These are phyloP conservation scores for Peniophora sp. DNA, from an alignment of 1,284 basidiomycete species.

Conservation along the genomic window DNA sequence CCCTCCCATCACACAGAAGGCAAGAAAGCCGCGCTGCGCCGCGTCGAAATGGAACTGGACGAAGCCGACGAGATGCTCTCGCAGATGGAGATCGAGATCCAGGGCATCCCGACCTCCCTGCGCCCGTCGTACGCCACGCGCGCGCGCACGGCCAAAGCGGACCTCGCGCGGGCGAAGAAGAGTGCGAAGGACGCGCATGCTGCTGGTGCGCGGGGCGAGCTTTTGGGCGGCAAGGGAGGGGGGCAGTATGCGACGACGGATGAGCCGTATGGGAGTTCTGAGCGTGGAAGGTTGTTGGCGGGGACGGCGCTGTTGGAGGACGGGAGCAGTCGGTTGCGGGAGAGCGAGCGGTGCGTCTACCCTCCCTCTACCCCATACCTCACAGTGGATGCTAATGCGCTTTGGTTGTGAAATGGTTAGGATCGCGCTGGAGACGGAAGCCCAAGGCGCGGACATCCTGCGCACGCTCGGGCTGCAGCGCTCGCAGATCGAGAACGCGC, in stretches of 20 bases:
- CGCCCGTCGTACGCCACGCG: conserved; percentile 68
- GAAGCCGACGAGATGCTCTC: conserved; percentile 98
- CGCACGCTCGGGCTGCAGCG: conserved; percentile 81
- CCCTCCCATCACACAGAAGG: conserved; percentile 62
- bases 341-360: conserved; percentile 59
- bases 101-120: conserved; percentile 85
- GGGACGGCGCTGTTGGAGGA: conserved; percentile 73
- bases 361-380: too few relatives aligned
- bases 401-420: too few relatives aligned
- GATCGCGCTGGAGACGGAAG: conserved; percentile 93
- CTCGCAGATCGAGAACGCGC: conserved; percentile 92
- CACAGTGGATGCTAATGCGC: too few relatives aligned
- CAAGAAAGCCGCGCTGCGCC: conserved; percentile 73
- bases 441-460: conserved; percentile 90
- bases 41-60: conserved; percentile 93
- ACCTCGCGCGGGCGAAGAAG: conserved; percentile 74
- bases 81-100: conserved; percentile 99
- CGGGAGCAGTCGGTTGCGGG: conserved; percentile 75
- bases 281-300: conserved; percentile 72
- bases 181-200: conserved; percentile 58
- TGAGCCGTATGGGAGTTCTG: conserved; percentile 68
- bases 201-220: conserved; percentile 49
- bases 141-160: conserved; percentile 64
- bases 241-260: conserved; percentile 45
- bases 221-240: conserved; percentile 40